Base-by-base conservation (phyloP, 1,284 basidiomycete genomes). In the Ustilago lituana region DNA sequence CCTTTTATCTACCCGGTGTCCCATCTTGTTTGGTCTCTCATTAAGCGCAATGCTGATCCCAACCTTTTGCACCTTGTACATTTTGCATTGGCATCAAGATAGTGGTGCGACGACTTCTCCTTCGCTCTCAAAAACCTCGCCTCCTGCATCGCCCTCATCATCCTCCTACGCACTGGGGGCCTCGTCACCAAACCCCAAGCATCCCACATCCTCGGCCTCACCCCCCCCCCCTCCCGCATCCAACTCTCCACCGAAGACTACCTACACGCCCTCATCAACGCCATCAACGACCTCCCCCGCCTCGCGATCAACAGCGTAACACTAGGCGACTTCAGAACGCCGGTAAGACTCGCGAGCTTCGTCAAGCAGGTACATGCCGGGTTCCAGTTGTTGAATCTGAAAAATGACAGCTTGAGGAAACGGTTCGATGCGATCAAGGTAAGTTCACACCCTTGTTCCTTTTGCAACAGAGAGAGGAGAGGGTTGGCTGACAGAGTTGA, bases 351-450 rank as follows among this genome's bases (percentile, higher is more conserved):
- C 9, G 63, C 74, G 0, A 27, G 11, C 1, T 74, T 82, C 23
- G 76, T 80, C 35, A 82, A 82, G 54, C 69, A 81, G 31, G 49
- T 82, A 6, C 72, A 80, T 35, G 51, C 69, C 10, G 79, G 75
- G 7, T 82, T 82, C 44, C 75, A 78, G 41, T 46, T 82, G 39
- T 53, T 82, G 2, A 82, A 82, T 35, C 64, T 82, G 5, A 82
- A 82, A 51, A 82, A 82, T 41, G 80, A 82, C 52, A 33, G 35
- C 1, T 45, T 81, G 22, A 52, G 79, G 17, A 81, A 79, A 45
- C 52, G 80, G 19, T 80, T 78, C 58, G 81, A 82, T 54, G 63
- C 63, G 10, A 66, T 82, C 44, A 82, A 81, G 59, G 76, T 76
- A 49, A 17, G 70, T 49, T 5, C 20, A 15, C 44, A 12, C 14